Evolutionary conservation across 108 stramenopile species (phyloP), one percentile per base, ranked within the genome.

Genomic region (Seminavis robusta): DNA sequence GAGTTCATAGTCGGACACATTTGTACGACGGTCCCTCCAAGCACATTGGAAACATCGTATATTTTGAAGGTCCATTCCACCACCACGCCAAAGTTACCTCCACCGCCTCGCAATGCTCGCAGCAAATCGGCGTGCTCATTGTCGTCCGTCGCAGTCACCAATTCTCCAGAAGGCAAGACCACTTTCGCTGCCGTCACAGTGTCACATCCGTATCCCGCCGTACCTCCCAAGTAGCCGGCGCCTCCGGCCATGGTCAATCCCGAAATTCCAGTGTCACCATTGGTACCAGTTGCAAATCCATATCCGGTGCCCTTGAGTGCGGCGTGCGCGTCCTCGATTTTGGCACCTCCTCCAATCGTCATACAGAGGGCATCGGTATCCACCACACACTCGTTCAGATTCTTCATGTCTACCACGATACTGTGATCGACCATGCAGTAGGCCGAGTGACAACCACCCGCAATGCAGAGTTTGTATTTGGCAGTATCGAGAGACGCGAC

Each of bases 71-170:
- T 39, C 53, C 53, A 54, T 39, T 54, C 37, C 20, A 21, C 20
- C 16, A 54, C 53, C 7, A 54, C 21, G 8, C 53, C 53, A 39
- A 54, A 54, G 21, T 54, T 54, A 8, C 65, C 47, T 16, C 67
- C 67, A 13, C 59, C 67, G n/a, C 67, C 67, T 31, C 67, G 42
- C 8, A 68, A 11, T 2, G 51, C 67, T 52, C 67, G 30, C 39
- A 68, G 43, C 32, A 68, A 56, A 48, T 68, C 67, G 28, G 29
- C 25, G 41, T 68, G 29, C 13, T 59, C 43, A 19, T 33, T 42
- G 3, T 1, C 39, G 41, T 46, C 52, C 16, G 36, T 39, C 2
- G 47, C 57, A 5, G 25, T 49, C 4, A 68, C 37, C 27, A 68
- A 34, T 20, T 32, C 29, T 10, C 59, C 67, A 41, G 51, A 41